Base-by-base conservation (phyloP, 768 basidiomycete species). In the Pisolithus tinctorius region DNA sequence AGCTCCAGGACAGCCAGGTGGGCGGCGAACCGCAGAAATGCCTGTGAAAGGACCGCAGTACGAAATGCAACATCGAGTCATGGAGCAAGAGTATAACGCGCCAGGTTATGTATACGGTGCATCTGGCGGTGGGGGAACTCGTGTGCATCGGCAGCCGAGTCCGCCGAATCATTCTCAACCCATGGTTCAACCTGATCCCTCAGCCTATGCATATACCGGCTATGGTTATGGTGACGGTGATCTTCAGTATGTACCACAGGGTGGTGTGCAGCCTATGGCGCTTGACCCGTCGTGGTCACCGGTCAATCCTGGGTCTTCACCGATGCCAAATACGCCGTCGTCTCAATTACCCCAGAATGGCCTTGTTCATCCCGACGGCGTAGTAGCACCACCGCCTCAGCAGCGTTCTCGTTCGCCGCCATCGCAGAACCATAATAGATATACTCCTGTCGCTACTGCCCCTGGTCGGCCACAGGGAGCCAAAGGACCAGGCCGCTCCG, bases 51-150 rank as follows among this genome's bases (percentile, higher is more conserved):
- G 88, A 4, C 91, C 94, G 37, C 88, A 91, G 60, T 97, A 95
- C 63, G 94, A 95, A 61, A 85, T 89, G 80, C 94, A 97, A 65
- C 88, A 92, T 65, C 83, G 87, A 23, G 88, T 85, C 46, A 92
- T 97, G 79, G 89, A 93, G 65, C 86, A 93, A 60, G 91, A 95
- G 63, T 88, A 89, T 56, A 74, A 75, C 45, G 75, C 72, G 8
- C 59, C 68, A 44, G 58, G 50, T 4, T 62, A 64, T 14, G 51
- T 53, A n/a, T 66, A 68, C 51, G 59, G 60, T 3, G 41, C 63
- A 2, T 59, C 67, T 6, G 48, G 63, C 14, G 55, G 43, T 37
- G 50, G 56, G 34, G 37, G 57, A 50, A 23, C 59, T 37, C 61
- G 60, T 38, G 55, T 55, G 45, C 59, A 62, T 40, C 61, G 63